Conservation (phyloP, 2,329 filamentous ascomycete species). For the Teratosphaeria nubilosa region DNA sequence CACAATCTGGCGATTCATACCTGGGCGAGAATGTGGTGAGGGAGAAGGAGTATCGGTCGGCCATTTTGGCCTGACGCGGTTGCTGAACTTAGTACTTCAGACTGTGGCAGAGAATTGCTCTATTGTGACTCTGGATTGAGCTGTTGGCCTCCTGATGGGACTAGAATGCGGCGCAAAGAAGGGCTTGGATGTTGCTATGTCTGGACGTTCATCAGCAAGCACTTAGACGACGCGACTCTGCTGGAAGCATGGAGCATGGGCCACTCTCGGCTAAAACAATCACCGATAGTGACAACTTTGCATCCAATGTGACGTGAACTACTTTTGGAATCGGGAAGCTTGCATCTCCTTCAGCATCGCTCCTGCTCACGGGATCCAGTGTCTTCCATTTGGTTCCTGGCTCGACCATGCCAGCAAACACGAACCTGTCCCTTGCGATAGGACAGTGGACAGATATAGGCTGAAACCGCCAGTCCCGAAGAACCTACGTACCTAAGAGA, state of each 20-base stretch:
- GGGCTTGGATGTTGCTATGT: background rate
- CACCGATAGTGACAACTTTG: background rate
- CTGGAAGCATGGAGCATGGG: background rate
- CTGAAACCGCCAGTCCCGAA: background rate
- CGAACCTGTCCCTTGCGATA: background rate
- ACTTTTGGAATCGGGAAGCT: background rate
- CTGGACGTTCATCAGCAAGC: background rate
- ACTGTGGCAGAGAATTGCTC: too few relatives aligned
- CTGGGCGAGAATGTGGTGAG: slow-evolving; percentile 99
- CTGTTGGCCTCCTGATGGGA: background rate
- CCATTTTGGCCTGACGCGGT: slow-evolving; percentile 51
- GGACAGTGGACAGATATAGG: background rate
- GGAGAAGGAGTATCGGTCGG: slow-evolving; percentile 98
- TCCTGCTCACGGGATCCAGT: background rate
- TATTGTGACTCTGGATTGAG: background rate
- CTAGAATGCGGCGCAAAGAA: background rate
- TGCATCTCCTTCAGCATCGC: background rate
- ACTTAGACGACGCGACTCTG: background rate
- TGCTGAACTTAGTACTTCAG: background rate
- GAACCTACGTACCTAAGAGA: background rate
- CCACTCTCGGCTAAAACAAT: background rate
- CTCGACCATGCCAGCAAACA: background rate
- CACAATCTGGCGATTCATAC: slow-evolving; percentile 45
- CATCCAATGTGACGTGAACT: too few relatives aligned
- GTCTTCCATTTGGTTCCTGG: background rate